Evolutionary conservation across 179 eudicot genomes (phyloP), one percentile per base, ranked within the genome.

Genomic region (Pouteria campechiana): DNA sequence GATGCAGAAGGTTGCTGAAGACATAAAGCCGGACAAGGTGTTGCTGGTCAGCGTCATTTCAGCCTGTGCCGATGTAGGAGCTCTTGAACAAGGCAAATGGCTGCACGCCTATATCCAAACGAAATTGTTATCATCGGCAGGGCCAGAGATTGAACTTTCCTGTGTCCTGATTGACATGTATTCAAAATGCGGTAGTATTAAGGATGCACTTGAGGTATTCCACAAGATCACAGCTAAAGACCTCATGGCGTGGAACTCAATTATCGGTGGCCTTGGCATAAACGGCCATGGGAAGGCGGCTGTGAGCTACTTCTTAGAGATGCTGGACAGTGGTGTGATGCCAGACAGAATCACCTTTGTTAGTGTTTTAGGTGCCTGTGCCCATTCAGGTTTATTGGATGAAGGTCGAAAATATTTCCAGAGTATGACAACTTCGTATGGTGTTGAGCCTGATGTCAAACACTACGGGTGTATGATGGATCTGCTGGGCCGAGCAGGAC

Each of bases 81-180:
- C 65, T 34, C 54, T 76, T 49, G 71, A 69, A 59, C 57, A 82
- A 21, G 96, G 89, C 17, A 67, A 72, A 60, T 85, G 79, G 66
- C 46, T 81, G 33, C 96, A 86, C 61, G 80, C 74, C n/a, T n/a
- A n/a, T n/a, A n/a, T n/a, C n/a, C n/a, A n/a, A n/a, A n/a, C n/a
- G n/a, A n/a, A n/a, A n/a, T n/a, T n/a, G n/a, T n/a, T n/a, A n/a
- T n/a, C n/a, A n/a, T n/a, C n/a, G n/a, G n/a, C n/a, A n/a, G n/a
- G n/a, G n/a, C n/a, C n/a, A n/a, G n/a, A n/a, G n/a, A n/a, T n/a
- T n/a, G n/a, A n/a, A n/a, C n/a, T n/a, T n/a, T n/a, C n/a, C n/a
- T n/a, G n/a, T 30, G 87, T 93, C 32, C 53, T 90, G 17, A 70
- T 90, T 40, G 93, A 90, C 61, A 90, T 86, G 98, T 90, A 90